phyloP scores from a whole-genome alignment of 495 filamentous ascomycete species.

The Neurospora sublineolata region DNA sequence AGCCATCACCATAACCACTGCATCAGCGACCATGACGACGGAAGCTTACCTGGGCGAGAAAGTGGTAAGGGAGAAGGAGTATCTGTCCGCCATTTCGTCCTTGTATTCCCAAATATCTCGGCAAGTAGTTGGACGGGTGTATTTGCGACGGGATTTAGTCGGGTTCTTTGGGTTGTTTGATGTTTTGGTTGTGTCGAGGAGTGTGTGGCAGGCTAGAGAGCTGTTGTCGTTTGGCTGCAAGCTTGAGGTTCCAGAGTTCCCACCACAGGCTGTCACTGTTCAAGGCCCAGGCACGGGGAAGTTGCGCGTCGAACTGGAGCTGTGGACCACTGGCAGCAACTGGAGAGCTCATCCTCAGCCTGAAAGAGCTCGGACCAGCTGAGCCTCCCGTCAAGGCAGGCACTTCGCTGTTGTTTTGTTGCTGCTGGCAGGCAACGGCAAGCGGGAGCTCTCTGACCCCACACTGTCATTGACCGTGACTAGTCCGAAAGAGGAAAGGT shows the following conservation, averaged over 20 bases:
- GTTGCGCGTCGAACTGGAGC: conserved; percentile 25
- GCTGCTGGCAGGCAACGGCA: background rate
- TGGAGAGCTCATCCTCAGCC: conserved; percentile 9
- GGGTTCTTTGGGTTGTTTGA: background rate
- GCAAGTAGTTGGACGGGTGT: background rate
- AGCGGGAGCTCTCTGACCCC: background rate
- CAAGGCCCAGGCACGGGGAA: conserved; percentile 15
- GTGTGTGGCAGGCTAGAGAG: conserved; percentile 6
- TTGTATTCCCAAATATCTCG: background rate
- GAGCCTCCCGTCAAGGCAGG: background rate
- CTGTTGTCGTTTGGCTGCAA: conserved; percentile 10
- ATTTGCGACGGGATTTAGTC: background rate
- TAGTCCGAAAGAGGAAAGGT: background rate
- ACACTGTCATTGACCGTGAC: background rate
- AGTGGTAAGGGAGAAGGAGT: conserved; percentile 98
- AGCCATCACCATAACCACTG: conserved; percentile 4
- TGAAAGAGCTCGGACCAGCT: conserved; percentile 21
- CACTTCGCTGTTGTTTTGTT: background rate
- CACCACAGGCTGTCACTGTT: conserved; percentile 9
- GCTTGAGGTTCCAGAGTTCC: conserved; percentile 9
- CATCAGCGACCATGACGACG: conserved; percentile 5
- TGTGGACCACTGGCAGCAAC: conserved; percentile 2
- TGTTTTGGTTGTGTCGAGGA: conserved; percentile 1
- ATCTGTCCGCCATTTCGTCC: conserved; percentile 82
- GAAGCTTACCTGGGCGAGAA: conserved; percentile 92